Evolutionary conservation across 1,139 yeast species (phyloP).

Genomic region (Hansenula anomala): DNA sequence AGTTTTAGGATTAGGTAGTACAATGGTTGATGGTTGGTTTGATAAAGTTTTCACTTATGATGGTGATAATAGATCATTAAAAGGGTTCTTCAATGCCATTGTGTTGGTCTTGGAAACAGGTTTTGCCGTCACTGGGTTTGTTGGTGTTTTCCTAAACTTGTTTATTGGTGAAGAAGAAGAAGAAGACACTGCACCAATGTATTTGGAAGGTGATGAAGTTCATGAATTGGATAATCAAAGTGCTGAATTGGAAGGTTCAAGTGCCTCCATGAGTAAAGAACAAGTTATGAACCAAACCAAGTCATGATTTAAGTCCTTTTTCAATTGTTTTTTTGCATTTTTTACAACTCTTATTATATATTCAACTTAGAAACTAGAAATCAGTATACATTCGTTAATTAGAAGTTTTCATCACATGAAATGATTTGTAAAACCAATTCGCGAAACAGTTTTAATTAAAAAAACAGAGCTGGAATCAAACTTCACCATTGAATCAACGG

Average conservation of each 20-base stretch:
- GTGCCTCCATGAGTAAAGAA: slow-evolving; percentile 7
- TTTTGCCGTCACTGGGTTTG: slow-evolving; percentile 71
- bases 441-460: too few relatives aligned
- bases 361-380: too few relatives aligned
- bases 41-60: slow-evolving; percentile 64
- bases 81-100: slow-evolving; percentile 77
- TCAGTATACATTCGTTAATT: neutral
- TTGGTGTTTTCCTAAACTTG: slow-evolving; percentile 67
- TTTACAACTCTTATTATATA: too few relatives aligned
- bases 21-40: slow-evolving; percentile 76
- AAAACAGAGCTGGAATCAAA: too few relatives aligned
- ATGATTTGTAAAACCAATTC: too few relatives aligned
- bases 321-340: too few relatives aligned
- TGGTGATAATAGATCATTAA: slow-evolving; percentile 57
- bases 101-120: slow-evolving; percentile 82
- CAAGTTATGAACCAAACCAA: neutral
- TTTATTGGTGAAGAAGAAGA: slow-evolving; percentile 68
- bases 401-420: too few relatives aligned
- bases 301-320: too few relatives aligned
- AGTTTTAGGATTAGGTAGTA: slow-evolving; percentile 75
- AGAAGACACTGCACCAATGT: slow-evolving; percentile 28
- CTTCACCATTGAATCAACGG: too few relatives aligned
- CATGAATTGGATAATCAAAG: slow-evolving; percentile 3
- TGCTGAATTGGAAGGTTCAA: neutral
- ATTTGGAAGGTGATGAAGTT: slow-evolving; percentile 20